Conservation (phyloP, 2,329 filamentous ascomycete species). For the Neonectria hederae region DNA sequence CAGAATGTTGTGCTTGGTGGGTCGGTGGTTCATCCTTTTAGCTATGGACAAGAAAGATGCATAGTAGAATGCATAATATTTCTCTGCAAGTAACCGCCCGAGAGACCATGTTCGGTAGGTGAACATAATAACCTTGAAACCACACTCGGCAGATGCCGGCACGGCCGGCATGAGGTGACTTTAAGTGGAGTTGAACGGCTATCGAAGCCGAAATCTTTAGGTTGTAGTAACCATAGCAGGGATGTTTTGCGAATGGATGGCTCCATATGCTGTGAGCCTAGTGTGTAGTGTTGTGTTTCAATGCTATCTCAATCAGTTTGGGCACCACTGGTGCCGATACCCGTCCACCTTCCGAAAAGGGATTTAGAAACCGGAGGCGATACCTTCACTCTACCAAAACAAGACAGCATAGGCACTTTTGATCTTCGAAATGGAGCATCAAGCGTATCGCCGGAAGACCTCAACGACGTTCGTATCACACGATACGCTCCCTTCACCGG, state of each 20-base stretch:
- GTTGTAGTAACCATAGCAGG: background rate
- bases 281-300: background rate
- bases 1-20: no score
- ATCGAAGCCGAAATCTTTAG: background rate
- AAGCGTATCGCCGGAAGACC: background rate
- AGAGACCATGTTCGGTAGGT: no score
- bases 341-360: conserved; percentile 18
- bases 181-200: background rate
- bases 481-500: background rate
- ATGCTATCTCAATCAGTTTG: conserved; percentile 1
- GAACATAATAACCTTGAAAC: no score
- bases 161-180: background rate
- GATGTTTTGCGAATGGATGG: background rate
- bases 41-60: background rate
- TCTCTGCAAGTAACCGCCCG: background rate
- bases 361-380: background rate
- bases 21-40: background rate
- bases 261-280: background rate
- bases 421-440: background rate
- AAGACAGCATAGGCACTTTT: conserved; percentile 11
- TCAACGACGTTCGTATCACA: background rate
- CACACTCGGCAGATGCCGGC: background rate
- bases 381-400: background rate
- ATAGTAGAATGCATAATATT: background rate
- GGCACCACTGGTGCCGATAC: conserved; percentile 3